Evolutionary conservation across 306 rosid species (phyloP).

Genomic region (Begonia loranthoides): DNA sequence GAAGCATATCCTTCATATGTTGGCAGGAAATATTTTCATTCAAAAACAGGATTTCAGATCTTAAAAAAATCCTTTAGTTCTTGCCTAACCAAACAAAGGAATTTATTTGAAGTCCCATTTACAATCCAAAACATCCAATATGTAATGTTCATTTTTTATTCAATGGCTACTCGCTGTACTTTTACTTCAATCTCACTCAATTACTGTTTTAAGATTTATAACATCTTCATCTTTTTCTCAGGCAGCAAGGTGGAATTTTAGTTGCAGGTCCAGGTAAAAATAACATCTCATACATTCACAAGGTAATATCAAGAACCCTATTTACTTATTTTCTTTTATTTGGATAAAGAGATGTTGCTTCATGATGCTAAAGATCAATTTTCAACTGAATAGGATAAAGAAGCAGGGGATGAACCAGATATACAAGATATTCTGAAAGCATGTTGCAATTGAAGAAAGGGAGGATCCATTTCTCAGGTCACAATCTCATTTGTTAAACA

Average conservation of each 20-base stretch:
- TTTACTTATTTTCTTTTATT: not conserved
- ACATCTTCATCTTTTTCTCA: conserved; percentile 15
- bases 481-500: not conserved
- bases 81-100: no score
- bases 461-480: not conserved
- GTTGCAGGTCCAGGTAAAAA: conserved; percentile 92
- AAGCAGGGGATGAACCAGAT: conserved; percentile 90
- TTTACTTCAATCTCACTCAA: no score
- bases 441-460: conserved; percentile 27
- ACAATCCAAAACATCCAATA: no score
- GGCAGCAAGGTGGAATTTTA: conserved; percentile 91
- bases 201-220: no score
- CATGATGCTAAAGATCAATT: conserved; percentile 6
- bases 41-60: no score
- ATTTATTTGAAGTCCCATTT: no score
- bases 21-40: no score
- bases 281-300: conserved; percentile 65
- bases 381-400: conserved; percentile 51
- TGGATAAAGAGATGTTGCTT: not conserved
- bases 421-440: conserved; percentile 65
- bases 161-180: no score
- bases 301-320: conserved; percentile 25
- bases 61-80: no score
- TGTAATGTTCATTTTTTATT: no score
- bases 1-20: no score